Evolutionary conservation across 495 filamentous ascomycete species (phyloP), one percentile per base, ranked within the genome.

Genomic region (Tetracladium setigerum): DNA sequence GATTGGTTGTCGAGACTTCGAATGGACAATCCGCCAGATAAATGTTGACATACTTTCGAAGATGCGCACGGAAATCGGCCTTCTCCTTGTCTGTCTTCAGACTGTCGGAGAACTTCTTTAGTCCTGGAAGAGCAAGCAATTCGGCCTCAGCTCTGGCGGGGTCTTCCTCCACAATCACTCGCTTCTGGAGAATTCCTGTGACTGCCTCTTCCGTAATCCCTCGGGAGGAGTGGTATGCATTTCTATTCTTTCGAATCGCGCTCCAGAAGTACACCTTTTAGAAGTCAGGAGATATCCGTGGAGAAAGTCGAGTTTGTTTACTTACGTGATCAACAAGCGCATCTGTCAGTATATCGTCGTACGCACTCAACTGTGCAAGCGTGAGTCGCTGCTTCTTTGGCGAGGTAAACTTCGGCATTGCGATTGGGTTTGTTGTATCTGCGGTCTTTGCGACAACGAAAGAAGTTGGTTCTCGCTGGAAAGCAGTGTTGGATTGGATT

Each of bases 321-420:
- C 87, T 62, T 74, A 96, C 92, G 65, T 87, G 86, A 67, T 99
- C 92, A 35, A 99, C 81, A 30, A 99, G 82, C 48, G 86, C 84
- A 80, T 99, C 94, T 0, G 92, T 97, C 53, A 95, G 75, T 55
- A 99, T 81, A 63, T 99, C 92, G 67, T 99, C 92, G 70, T 96
- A 96, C 46, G 84, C 83, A 22, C 87, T 82, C 49, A 99, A 70
- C 68, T 95, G 89, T 33, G 78, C 78, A 47, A 96, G 70, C 11
- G 88, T 95, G 52, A 97, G 70, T 5, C 53, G 50, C 24, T 48
- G 22, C 33, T 54, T 59, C 47, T 59, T 55, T 9, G 53, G 44
- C 2, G 48, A 36, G n/a, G 16, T 30, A 38, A 32, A 16, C 3
- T 44, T 33, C 39, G 57, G 50, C 57, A 60, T 60, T 24, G 19